Conservation (phyloP, 768 basidiomycete species). For the Rhodotorula sphaerocarpa region DNA sequence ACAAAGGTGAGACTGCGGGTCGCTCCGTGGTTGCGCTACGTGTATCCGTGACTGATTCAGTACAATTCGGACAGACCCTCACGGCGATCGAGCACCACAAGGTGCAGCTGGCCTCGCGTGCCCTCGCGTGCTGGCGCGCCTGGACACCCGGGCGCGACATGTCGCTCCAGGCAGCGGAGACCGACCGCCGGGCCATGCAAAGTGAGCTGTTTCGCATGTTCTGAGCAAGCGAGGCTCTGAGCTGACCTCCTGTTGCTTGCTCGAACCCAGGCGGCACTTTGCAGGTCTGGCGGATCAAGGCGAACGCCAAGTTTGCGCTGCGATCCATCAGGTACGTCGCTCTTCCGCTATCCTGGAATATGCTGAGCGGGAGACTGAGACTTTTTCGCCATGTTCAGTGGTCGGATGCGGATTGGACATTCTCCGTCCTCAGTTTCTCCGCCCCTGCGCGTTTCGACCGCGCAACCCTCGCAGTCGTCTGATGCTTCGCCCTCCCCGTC, state of each 20-base stretch:
- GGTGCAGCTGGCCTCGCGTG: neutral
- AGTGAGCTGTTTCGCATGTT: neutral
- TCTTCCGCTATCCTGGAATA: neutral
- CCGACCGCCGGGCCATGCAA: neutral
- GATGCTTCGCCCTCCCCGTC: neutral
- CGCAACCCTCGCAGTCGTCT: neutral
- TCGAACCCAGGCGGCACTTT: neutral
- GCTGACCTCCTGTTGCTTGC: no score
- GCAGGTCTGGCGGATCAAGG: constrained; percentile 10
- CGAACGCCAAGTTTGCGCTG: neutral
- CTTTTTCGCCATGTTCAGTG: neutral
- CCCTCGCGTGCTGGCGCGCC: neutral
- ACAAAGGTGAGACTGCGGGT: constrained; percentile 8
- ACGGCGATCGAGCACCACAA: constrained; percentile 1
- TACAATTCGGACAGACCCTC: constrained; percentile 13
- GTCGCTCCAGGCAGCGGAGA: neutral
- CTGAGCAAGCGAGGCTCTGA: neutral
- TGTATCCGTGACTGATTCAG: neutral
- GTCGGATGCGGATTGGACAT: neutral
- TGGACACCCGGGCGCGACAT: constrained; percentile 12
- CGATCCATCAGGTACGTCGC: neutral
- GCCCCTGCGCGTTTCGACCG: neutral
- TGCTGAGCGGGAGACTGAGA: no score
- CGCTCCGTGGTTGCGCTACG: no score
- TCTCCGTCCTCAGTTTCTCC: no score